Evolutionary conservation across 139 green algal genomes (phyloP), one percentile per base, ranked within the genome.

Genomic region (Prasinococcaceae sp.): DNA sequence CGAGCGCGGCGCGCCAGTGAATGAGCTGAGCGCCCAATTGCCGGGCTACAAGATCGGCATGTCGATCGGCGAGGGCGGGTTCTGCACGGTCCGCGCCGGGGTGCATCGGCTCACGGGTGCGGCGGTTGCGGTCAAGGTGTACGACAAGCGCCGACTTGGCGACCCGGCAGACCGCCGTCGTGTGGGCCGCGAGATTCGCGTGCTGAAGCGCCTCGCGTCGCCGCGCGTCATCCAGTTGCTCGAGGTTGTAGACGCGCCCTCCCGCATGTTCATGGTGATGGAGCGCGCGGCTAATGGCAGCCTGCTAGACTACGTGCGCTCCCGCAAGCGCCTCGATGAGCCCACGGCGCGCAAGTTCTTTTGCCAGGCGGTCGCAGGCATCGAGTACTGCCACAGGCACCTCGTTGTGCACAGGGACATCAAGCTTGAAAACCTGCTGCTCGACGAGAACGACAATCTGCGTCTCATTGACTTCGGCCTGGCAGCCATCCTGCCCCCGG

Each of bases 341-440:
- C 30, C 40, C 2, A 78, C 90, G 39, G 78, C 85, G 0, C 57
- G 55, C 16, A 45, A 58, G 24, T 74, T 92, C 48, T 74, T 93
- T 24, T 52, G 72, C 32, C 68, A 79, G 53, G 63, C 63, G 9
- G 14, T 86, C 39, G 49, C 56, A 3, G 72, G 70, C 1, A 71
- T 93, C 42, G 53, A 68, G 58, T 83, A 84, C 70, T 93, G 83
- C 62, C 83, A 92, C 50, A 4, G 29, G 2, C 12, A 27, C 40
- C 19, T 59, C 45, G 75, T 84, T 28, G 62, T 76, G 3, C 69
- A 77, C 55, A 72, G 79, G 16, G 84, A 92, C 58, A 55, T 93
- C 46, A 93, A 93, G 75, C 76, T 89, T 28, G 84, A 94, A 60
- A 94, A 94, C 67, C 76, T 92, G 29, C 66, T 94, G 60, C 61